Conservation (phyloP, 257 asterid genomes). For the Perilla frutescens region DNA sequence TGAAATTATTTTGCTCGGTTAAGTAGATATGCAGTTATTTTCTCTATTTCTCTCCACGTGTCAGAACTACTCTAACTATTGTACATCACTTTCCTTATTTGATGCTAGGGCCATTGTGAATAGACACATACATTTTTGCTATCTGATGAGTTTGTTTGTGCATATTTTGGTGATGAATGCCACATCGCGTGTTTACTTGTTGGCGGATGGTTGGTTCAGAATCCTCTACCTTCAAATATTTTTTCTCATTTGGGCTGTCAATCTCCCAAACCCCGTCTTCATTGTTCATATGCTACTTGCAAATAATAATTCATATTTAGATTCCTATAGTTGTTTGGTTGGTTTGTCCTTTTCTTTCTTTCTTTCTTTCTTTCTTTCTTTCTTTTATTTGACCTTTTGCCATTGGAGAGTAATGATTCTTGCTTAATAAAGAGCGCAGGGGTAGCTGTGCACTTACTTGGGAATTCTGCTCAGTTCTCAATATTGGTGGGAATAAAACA, state of each 20-base stretch:
- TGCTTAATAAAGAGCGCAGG: background rate
- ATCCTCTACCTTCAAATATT: background rate
- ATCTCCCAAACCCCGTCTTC: background rate
- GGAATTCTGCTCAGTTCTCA: background rate
- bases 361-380: background rate
- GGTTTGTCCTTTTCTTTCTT: background rate
- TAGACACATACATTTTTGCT: conserved; percentile 5
- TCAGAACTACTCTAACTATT: background rate
- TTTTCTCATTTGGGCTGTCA: background rate
- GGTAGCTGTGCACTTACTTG: background rate
- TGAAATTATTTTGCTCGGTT: background rate
- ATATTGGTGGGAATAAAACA: background rate
- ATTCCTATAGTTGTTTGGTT: background rate
- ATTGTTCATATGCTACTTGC: background rate
- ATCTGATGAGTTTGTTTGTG: background rate
- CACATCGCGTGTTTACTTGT: background rate
- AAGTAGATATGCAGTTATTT: conserved; percentile 1
- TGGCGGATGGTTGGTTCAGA: background rate
- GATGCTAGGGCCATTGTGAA: background rate
- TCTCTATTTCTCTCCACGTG: background rate
- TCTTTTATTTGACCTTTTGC: background rate
- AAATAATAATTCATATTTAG: background rate
- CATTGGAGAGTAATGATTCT: background rate
- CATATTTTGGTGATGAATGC: background rate
- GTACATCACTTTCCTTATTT: conserved; percentile 1